These are phyloP conservation scores for Boletus semigastroideus DNA, from an alignment of 1,284 basidiomycete genomes.

Conservation along the genomic window DNA sequence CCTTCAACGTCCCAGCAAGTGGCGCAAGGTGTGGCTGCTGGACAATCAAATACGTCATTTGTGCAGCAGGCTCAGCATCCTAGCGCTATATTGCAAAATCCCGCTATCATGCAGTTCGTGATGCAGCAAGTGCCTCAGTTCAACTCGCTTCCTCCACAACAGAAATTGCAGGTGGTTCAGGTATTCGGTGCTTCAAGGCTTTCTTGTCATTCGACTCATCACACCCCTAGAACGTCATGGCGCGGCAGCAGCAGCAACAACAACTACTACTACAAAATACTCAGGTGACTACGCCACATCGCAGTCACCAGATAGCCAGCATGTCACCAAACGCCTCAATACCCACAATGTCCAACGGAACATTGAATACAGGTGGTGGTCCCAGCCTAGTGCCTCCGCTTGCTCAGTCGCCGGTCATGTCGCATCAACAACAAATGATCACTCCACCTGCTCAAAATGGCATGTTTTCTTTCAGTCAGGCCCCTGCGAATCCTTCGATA, in stretches of 20 bases:
- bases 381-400: slow-evolving; percentile 31
- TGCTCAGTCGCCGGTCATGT: slow-evolving; percentile 27
- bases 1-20: slow-evolving; percentile 30
- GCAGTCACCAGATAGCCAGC: slow-evolving; percentile 30
- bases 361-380: slow-evolving; percentile 18
- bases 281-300: slow-evolving; percentile 21
- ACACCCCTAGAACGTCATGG: slow-evolving; percentile 16
- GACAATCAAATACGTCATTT: slow-evolving; percentile 18
- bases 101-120: slow-evolving; percentile 57
- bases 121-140: slow-evolving; percentile 53
- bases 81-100: slow-evolving; percentile 52
- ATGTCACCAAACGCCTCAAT: slow-evolving; percentile 27
- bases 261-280: slow-evolving; percentile 25
- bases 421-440: slow-evolving; percentile 36
- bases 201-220: slow-evolving; percentile 9
- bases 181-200: slow-evolving; percentile 35
- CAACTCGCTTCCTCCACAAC: slow-evolving; percentile 44
- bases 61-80: slow-evolving; percentile 40
- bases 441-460: slow-evolving; percentile 30
- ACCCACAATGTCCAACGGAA: slow-evolving; percentile 25
- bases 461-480: slow-evolving; percentile 33
- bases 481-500: slow-evolving; percentile 24
- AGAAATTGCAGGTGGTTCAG: slow-evolving; percentile 54
- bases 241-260: slow-evolving; percentile 4
- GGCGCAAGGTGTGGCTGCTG: slow-evolving; percentile 18